These are phyloP conservation scores for Grosmannia penicillata DNA, from an alignment of 2,329 filamentous ascomycete genomes.

Conservation along the genomic window DNA sequence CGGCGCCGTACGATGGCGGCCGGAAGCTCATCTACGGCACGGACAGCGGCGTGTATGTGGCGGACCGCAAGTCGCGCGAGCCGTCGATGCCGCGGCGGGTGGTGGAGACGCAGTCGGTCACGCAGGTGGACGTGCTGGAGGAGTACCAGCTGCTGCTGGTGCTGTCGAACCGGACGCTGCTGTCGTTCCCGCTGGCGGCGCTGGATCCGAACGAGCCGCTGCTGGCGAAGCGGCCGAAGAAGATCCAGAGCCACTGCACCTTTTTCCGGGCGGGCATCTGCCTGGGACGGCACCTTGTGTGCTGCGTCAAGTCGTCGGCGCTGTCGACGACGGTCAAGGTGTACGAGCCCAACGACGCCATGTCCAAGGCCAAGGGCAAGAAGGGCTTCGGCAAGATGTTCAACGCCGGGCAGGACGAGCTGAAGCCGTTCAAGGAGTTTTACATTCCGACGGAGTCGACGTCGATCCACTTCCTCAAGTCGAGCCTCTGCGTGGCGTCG, in stretches of 20 bases:
- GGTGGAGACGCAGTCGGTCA: conserved; percentile 74
- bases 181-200: conserved; percentile 77
- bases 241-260: conserved; percentile 93
- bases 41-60: conserved; percentile 83
- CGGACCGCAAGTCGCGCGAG: conserved; percentile 81
- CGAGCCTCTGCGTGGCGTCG: conserved; percentile 91
- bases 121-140: conserved; percentile 90
- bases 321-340: conserved; percentile 96
- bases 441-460: conserved; percentile 98
- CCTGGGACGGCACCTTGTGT: conserved; percentile 83
- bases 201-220: conserved; percentile 73
- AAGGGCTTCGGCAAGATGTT: conserved; percentile 95
- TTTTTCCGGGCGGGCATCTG: conserved; percentile 98
- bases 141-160: conserved; percentile 88
- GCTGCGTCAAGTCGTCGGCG: conserved; percentile 87
- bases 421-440: conserved; percentile 97
- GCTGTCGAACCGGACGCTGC: conserved; percentile 80
- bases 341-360: conserved; percentile 92
- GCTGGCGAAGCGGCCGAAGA: conserved; percentile 73
- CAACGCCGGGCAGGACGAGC: conserved; percentile 77
- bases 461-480: conserved; percentile 93
- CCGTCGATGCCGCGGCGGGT: conserved; percentile 62
- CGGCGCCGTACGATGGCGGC: conserved; percentile 87
- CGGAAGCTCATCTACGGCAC: conserved; percentile 91
- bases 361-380: conserved; percentile 89